Evolutionary conservation across 1,284 basidiomycete genomes (phyloP), one percentile per base, ranked within the genome.

Genomic region (Cryptococcus sp.): DNA sequence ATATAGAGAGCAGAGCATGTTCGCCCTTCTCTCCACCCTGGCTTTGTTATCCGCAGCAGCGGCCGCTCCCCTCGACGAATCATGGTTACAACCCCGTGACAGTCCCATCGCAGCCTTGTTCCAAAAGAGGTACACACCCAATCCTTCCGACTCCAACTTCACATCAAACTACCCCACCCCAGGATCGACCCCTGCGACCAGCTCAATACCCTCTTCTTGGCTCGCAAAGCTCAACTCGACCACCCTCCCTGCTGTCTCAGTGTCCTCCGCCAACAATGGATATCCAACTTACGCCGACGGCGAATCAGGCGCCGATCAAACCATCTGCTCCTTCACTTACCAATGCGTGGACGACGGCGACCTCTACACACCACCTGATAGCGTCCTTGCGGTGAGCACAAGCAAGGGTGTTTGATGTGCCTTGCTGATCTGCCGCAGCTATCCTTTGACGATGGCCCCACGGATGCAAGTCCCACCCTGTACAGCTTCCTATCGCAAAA

Each of bases 401-500:
- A 27, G n/a, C n/a, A n/a, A 20, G 35, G 20, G 1, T 35, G 5
- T 10, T 35, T 35, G 4, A 35, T 13, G 31, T 35, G 31, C 31
- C 31, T 35, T 35, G n/a, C n/a, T 53, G 22, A 51, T 19, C 23
- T 22, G 3, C 53, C 53, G 54, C 58, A 75, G 67, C 65, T 77
- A n/a, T 70, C 72, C 16, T 82, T 81, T 69, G 82, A 83, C 64
- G 82, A 83, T 64, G 82, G 83, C 25, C 83, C 84, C 11, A 79
- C 80, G 8, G 72, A 78, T 5, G 80, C 78, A 59, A 82, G 81
- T 6, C 79, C 80, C 8, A 64, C 68, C n/a, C 75, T 84, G 38
- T 80, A 84, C 68, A 68, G 79, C 62, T 84, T 82, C 67, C 74
- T 85, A 59, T 74, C 76, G 54, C 46, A 78, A 57, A 77, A 83